phyloP scores from a whole-genome alignment of 305 asterid species.

The Fraxinus floribunda region DNA sequence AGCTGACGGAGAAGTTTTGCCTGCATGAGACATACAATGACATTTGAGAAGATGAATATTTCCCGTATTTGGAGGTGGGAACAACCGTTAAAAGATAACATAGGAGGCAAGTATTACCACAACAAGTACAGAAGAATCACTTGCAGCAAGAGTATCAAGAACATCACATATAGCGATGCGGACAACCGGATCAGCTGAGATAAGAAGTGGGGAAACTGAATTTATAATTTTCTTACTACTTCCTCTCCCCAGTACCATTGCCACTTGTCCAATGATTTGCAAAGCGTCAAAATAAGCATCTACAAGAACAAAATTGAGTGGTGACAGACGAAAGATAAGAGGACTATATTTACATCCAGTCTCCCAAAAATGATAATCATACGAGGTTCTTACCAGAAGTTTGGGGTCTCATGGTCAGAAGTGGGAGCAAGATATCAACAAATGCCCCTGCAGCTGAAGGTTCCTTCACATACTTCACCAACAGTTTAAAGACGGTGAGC shows the following conservation, averaged over 20 bases:
- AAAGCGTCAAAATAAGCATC: slow-evolving; percentile 55
- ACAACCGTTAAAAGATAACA: not conserved
- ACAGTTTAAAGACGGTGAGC: slow-evolving; percentile 62
- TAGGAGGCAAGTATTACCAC: slow-evolving; percentile 51
- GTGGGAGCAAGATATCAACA: slow-evolving; percentile 76
- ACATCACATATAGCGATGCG: slow-evolving; percentile 71
- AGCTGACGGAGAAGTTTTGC: slow-evolving; percentile 71
- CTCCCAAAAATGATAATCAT: slow-evolving; percentile 2
- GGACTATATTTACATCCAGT: not conserved
- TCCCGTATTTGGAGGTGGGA: not conserved
- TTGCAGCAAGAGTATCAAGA: slow-evolving; percentile 67
- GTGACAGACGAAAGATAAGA: slow-evolving; percentile 9
- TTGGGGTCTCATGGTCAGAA: slow-evolving; percentile 59
- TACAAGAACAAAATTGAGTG: slow-evolving; percentile 34
- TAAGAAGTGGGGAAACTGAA: slow-evolving; percentile 71
- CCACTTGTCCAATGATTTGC: slow-evolving; percentile 58
- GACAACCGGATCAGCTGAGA: slow-evolving; percentile 56
- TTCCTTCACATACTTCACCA: slow-evolving; percentile 65
- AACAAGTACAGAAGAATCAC: slow-evolving; percentile 56
- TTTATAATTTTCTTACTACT: slow-evolving; percentile 50
- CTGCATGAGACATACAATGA: slow-evolving; percentile 41
- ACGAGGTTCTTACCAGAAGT: slow-evolving; percentile 55
- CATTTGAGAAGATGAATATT: slow-evolving; percentile 16
- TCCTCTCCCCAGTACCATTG: slow-evolving; percentile 49
- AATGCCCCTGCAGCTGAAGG: slow-evolving; percentile 58